phyloP scores from a whole-genome alignment of 768 basidiomycete species.

The Floccularia luteovirens region DNA sequence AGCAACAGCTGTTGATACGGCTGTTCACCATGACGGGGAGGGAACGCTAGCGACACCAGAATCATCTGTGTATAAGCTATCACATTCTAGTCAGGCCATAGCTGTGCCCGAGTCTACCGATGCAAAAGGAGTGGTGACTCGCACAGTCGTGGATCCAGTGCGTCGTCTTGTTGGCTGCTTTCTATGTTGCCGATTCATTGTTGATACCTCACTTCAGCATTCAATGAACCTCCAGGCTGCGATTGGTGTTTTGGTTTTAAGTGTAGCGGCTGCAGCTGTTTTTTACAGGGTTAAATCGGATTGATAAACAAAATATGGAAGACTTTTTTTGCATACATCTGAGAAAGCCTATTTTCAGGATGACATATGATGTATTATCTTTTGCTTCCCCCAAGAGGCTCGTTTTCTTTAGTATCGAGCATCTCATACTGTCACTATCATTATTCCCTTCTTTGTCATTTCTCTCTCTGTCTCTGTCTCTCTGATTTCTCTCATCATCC shows the following conservation, averaged over 20 bases:
- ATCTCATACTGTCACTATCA: too few species aligned
- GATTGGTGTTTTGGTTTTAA: constrained; percentile 56
- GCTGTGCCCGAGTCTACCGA: not conserved
- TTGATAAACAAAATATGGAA: too few species aligned
- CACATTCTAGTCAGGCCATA: not conserved
- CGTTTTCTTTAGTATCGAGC: too few species aligned
- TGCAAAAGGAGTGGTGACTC: not conserved
- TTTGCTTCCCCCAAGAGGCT: too few species aligned
- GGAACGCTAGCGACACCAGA: constrained; percentile 17
- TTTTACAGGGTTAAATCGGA: constrained; percentile 59
- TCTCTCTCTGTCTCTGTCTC: too few species aligned
- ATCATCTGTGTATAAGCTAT: constrained; percentile 6
- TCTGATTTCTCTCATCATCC: too few species aligned
- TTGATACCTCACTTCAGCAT: constrained; percentile 8
- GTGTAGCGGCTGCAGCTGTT: constrained; percentile 66
- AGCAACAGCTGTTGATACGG: constrained; percentile 3
- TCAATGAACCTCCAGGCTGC: constrained; percentile 43
- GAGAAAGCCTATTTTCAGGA: too few species aligned
- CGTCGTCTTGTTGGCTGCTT: too few species aligned
- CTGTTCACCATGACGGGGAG: constrained; percentile 7
- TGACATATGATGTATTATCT: too few species aligned
- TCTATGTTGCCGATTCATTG: constrained; percentile 2
- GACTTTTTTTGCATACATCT: too few species aligned
- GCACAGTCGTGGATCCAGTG: constrained; percentile 3
- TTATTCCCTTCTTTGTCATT: too few species aligned